A percentile compares a stretch with the other conserved stretches of the same genome.
Evolutionary conservation across 2,329 filamentous ascomycete species (phyloP).

Genomic region (Exophiala phaeomuriformis): DNA sequence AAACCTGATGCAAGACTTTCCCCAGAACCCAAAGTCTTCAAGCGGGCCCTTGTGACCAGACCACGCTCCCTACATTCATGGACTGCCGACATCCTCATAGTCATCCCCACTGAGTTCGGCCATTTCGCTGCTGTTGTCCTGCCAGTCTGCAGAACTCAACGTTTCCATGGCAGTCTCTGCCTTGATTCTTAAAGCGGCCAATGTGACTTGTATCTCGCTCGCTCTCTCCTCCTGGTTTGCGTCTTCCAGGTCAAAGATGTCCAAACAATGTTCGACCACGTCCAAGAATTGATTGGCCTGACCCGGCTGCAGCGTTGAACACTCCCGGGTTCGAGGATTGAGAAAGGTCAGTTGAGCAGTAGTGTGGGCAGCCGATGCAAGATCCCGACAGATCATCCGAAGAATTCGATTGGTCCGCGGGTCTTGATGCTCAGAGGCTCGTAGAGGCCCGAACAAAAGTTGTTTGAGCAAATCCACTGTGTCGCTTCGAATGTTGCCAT

Average conservation of each 20-base stretch:
- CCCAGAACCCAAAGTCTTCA: not conserved
- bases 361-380: slow-evolving; percentile 11
- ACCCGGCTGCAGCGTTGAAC: slow-evolving; percentile 15
- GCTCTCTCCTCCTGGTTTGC: slow-evolving; percentile 17
- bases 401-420: slow-evolving; percentile 7
- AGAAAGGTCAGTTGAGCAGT: slow-evolving; percentile 18
- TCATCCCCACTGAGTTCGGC: slow-evolving; percentile 21
- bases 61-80: slow-evolving; percentile 1
- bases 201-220: slow-evolving; percentile 7
- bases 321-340: slow-evolving; percentile 10
- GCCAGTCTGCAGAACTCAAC: slow-evolving; percentile 23
- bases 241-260: slow-evolving; percentile 19
- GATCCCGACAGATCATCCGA: slow-evolving; percentile 7
- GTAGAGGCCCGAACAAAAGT: slow-evolving; percentile 35
- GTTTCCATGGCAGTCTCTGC: slow-evolving; percentile 18
- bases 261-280: slow-evolving; percentile 18
- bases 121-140: slow-evolving; percentile 23
- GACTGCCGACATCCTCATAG: slow-evolving; percentile 17
- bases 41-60: not conserved
- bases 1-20: not conserved
- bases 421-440: slow-evolving; percentile 30
- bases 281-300: slow-evolving; percentile 21
- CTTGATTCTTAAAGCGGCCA: slow-evolving; percentile 14
- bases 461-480: slow-evolving; percentile 40
- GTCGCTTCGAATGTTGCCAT: slow-evolving; percentile 37